These are phyloP conservation scores for Arthrobotrys conoides DNA, from an alignment of 2,329 filamentous ascomycete genomes.

Conservation along the genomic window DNA sequence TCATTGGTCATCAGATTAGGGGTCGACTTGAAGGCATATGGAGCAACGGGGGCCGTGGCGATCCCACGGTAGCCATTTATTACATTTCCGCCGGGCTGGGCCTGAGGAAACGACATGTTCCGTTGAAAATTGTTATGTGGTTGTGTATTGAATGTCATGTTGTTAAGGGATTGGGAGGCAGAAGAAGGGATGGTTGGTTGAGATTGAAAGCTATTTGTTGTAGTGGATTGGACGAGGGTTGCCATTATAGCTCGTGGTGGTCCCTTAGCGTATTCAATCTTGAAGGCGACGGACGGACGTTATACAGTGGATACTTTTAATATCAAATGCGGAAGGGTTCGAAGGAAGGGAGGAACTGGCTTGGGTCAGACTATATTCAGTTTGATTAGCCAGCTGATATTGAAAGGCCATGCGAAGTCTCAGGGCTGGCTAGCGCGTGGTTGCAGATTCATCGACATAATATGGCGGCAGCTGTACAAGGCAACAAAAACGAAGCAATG, in stretches of 20 bases:
- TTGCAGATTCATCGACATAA: not conserved
- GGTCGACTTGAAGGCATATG: conserved; percentile 80
- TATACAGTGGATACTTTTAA: not conserved
- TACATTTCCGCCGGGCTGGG: conserved; percentile 70
- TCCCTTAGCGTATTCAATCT: not conserved
- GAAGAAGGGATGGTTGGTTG: conserved; percentile 79
- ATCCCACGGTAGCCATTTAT: conserved; percentile 71
- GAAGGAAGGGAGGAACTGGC: conserved; percentile 14
- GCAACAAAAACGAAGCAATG: conserved; percentile 23
- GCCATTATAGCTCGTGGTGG: conserved; percentile 73
- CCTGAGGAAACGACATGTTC: conserved; percentile 69
- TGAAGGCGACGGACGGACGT: not conserved
- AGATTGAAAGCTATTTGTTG: conserved; percentile 71
- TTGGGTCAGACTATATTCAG: not conserved
- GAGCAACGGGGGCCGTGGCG: conserved; percentile 75
- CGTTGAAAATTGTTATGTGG: conserved; percentile 64
- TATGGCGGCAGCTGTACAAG: conserved; percentile 21
- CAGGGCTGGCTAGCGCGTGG: too few species aligned
- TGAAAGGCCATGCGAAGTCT: too few species aligned
- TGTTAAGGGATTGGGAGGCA: conserved; percentile 78
- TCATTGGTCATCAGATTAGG: conserved; percentile 74
- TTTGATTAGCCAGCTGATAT: too few species aligned
- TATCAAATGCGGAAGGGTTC: not conserved
- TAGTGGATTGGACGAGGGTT: conserved; percentile 80
- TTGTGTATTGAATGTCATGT: conserved; percentile 72